Evolutionary conservation across 257 asterid species (phyloP).

Genomic region (Agastache rugosa): DNA sequence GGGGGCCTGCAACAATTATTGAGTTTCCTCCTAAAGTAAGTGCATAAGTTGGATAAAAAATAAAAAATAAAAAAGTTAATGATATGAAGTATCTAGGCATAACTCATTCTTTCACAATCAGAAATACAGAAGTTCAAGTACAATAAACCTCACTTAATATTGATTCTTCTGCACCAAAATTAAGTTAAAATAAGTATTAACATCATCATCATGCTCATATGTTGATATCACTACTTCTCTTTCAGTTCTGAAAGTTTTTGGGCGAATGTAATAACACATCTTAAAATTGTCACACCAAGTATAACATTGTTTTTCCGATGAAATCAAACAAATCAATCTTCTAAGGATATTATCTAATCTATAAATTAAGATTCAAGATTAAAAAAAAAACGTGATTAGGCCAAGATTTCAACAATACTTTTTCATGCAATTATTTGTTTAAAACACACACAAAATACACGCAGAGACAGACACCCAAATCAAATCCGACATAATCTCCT

Average conservation of each 20-base stretch:
- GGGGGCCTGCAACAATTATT: conserved; percentile 63
- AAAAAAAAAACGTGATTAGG: neutral
- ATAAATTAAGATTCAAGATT: neutral
- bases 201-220: conserved; percentile 16
- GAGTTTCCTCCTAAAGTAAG: conserved; percentile 29
- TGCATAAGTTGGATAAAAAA: conserved; percentile 12
- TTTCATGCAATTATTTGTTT: neutral
- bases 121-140: conserved; percentile 22
- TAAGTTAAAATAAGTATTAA: neutral
- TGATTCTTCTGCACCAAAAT: conserved; percentile 9
- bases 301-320: neutral
- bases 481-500: neutral
- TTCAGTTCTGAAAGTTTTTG: neutral
- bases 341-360: neutral
- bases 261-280: neutral
- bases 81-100: conserved; percentile 2
- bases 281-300: neutral
- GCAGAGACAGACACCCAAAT: neutral
- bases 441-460: neutral
- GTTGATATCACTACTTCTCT: neutral
- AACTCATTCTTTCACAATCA: conserved; percentile 5
- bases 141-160: conserved; percentile 22
- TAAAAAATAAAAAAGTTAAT: neutral
- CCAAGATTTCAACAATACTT: conserved; percentile 13
- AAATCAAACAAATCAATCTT: neutral